Conservation (phyloP, 148 eudicot genomes). For the Spergularia marina region DNA sequence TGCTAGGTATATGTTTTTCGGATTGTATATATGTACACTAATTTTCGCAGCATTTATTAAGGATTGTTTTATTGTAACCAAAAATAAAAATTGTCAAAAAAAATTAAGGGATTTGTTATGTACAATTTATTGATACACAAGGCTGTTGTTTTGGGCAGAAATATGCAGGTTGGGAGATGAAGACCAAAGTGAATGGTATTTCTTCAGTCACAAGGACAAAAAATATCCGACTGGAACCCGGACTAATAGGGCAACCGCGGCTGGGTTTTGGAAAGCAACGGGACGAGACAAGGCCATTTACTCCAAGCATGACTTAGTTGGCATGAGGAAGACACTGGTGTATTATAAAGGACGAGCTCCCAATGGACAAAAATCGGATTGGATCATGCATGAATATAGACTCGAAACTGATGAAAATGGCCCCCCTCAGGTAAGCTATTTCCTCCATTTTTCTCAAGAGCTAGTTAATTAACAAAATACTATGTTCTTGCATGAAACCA, state of each 20-base stretch:
- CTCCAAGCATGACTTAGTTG: constrained; percentile 68
- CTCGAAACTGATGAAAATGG: constrained; percentile 83
- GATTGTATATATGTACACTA: background rate
- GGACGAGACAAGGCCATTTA: constrained; percentile 86
- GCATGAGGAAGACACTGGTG: constrained; percentile 87
- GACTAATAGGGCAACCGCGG: constrained; percentile 79
- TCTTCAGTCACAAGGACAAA: constrained; percentile 90
- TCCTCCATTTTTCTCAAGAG: background rate
- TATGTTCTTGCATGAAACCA: too few species aligned
- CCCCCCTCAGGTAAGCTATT: constrained; percentile 61
- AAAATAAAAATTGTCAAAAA: too few species aligned
- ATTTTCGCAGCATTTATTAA: background rate
- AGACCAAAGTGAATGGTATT: constrained; percentile 84
- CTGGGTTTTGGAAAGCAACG: constrained; percentile 92
- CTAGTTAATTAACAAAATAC: too few species aligned
- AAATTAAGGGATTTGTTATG: too few species aligned
- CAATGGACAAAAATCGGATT: constrained; percentile 79
- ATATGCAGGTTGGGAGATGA: constrained; percentile 68
- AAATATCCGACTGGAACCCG: constrained; percentile 90
- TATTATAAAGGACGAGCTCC: constrained; percentile 87
- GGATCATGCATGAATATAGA: constrained; percentile 88
- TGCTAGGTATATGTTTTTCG: constrained; percentile 47
- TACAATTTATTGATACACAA: background rate
- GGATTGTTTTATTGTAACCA: too few species aligned
- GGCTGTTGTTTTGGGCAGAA: constrained; percentile 29